Evolutionary conservation across 768 basidiomycete species (phyloP), one percentile per base, ranked within the genome.

Genomic region (Coprinellus micaceus): DNA sequence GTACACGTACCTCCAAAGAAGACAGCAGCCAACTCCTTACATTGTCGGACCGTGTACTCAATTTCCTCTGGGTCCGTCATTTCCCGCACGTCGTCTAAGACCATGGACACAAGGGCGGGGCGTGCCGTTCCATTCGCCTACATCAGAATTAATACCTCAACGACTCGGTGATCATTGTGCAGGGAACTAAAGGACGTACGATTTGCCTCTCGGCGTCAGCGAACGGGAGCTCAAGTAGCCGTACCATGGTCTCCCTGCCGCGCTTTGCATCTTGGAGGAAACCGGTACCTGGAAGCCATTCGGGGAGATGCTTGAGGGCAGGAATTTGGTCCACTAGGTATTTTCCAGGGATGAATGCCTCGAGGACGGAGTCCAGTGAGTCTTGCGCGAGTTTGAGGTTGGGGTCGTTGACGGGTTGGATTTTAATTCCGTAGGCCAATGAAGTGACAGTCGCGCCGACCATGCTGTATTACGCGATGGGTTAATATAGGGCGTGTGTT

Each of bases 271-370:
- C 78, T 30, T 71, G 71, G 63, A 81, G 73, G 75, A 86, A 88
- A 0, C 75, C 75, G 0, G 82, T 78, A 15, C 84, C 86, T 2
- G 86, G 86, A 33, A 82, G 63, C 81, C 81, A 88, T 43, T 64
- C 61, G 0, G 86, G 86, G 0, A 86, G 63, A 58, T 80, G 66
- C 60, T 72, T 72, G 19, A 77, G 66, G 6, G 65, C 37, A 0
- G 76, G 75, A 1, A 79, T 45, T 9, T 65, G 47, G 49, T 82
- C 80, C 5, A 84, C 79, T 3, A 81, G 65, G 57, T 74, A 81
- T 33, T 69, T 59, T 13, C 78, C 80, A 1, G 75, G 75, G n/a
- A 72, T 61, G 0, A 70, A 64, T 1, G 77, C 76, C 28, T 65
- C 59, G 9, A 63, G 64, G 44, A 77, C 61, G 3, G 66, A 64